Evolutionary conservation across 2,329 filamentous ascomycete genomes (phyloP).

Genomic region (Emmonsiellopsis sp.): DNA sequence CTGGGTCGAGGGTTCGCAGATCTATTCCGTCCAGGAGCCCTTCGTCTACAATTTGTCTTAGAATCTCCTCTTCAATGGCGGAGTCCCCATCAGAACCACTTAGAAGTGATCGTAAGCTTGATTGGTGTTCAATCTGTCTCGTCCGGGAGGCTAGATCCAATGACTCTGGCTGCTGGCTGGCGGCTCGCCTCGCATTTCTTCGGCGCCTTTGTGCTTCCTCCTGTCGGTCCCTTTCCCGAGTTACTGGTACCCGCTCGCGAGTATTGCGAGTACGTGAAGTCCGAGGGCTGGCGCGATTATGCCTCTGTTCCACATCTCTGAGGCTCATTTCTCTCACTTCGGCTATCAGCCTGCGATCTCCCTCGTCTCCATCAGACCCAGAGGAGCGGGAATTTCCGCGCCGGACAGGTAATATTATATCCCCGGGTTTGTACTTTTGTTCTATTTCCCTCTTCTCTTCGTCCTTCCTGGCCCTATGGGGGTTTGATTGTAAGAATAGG

Average conservation of each 20-base stretch:
- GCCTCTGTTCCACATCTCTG: slow-evolving; percentile 29
- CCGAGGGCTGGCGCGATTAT: slow-evolving; percentile 17
- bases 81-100: slow-evolving; percentile 69
- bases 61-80: slow-evolving; percentile 74
- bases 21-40: slow-evolving; percentile 82
- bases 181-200: slow-evolving; percentile 17
- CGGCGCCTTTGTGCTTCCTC: slow-evolving; percentile 25
- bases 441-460: slow-evolving; percentile 70
- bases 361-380: slow-evolving; percentile 43
- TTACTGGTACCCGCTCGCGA: slow-evolving; percentile 28
- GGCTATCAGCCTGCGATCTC: slow-evolving; percentile 61
- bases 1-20: slow-evolving; percentile 73
- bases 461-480: slow-evolving; percentile 58
- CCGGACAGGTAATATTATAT: slow-evolving; percentile 61
- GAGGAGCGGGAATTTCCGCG: slow-evolving; percentile 18
- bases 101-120: slow-evolving; percentile 75
- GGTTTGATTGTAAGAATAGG: slow-evolving; percentile 74
- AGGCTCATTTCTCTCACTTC: slow-evolving; percentile 66
- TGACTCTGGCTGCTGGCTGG: slow-evolving; percentile 12
- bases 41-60: slow-evolving; percentile 80
- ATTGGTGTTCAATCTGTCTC: slow-evolving; percentile 75
- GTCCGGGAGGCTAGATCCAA: slow-evolving; percentile 22
- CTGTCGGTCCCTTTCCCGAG: slow-evolving; percentile 29
- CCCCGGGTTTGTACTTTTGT: slow-evolving; percentile 68
- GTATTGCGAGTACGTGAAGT: slow-evolving; percentile 18